Evolutionary conservation across 805 yeast species (phyloP), one percentile per base, ranked within the genome.

Genomic region (Hyphopichia homilentoma): DNA sequence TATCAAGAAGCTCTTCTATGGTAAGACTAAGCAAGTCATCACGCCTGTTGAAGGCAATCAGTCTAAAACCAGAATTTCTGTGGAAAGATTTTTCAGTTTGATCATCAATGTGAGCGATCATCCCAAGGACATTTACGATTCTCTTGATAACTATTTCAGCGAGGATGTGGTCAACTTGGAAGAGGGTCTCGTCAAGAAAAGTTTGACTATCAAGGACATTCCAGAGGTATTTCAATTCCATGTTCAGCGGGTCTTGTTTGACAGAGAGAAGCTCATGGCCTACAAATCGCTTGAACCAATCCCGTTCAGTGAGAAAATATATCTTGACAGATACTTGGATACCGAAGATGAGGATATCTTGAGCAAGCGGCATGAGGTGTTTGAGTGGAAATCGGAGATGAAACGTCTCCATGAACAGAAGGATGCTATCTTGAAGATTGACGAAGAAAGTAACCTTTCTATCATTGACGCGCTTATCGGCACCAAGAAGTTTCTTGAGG

Each of bases 221-320:
- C 98, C 98, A 0, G 79, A 80, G 5, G 75, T 93, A 31, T 57
- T 93, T 30, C 98, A 93, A 54, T 76, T 93, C 30, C 98, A 93
- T 52, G 84, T 93, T 6, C 97, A 89, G 59, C 71, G 98, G 51
- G 97, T 93, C 1, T 85, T 86, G 53, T 93, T 81, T 54, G 96
- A 93, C 51, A 70, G 88, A 27, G 81, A 69, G 34, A 60, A 73
- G 9, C 70, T 80, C 31, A 73, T 81, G 57, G 86, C 95, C 0
- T 85, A 85, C 49, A 93, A 93, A 53, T 81, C 88, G 2, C 72
- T 76, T 26, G 88, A 83, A 36, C 94, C 88, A 6, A 68, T 93
- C 29, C 89, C 89, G 3, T 87, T 88, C 51, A 76, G 79, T 18
- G 84, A 86, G 33, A 75, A 68, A 7, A 58, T 93, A 6, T 89